These are phyloP conservation scores for Clavulina sp. DNA, from an alignment of 768 basidiomycete species.

Conservation along the genomic window DNA sequence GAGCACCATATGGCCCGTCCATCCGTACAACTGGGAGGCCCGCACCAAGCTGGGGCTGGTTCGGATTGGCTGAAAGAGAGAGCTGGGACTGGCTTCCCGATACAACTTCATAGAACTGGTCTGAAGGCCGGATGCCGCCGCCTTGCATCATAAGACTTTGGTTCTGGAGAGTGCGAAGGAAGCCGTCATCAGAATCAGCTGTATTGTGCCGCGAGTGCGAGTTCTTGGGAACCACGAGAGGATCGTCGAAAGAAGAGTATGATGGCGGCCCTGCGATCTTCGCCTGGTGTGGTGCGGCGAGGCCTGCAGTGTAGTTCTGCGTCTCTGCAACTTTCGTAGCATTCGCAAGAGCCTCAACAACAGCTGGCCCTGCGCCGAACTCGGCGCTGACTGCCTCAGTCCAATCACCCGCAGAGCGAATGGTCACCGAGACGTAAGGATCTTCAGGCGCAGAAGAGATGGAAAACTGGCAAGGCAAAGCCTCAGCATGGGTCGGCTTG, in stretches of 20 bases:
- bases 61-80: conserved; percentile 43
- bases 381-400: conserved; percentile 76
- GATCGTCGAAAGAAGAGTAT: too few relatives aligned
- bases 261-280: too few relatives aligned
- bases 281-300: not conserved
- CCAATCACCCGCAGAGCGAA: conserved; percentile 85
- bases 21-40: conserved; percentile 85
- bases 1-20: conserved; percentile 87
- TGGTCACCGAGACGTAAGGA: conserved; percentile 85
- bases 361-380: conserved; percentile 26
- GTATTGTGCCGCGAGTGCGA: too few relatives aligned
- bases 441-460: conserved; percentile 63
- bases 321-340: not conserved
- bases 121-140: not conserved
- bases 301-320: not conserved
- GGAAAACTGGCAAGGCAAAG: conserved; percentile 4
- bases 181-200: too few relatives aligned
- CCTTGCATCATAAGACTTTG: not conserved
- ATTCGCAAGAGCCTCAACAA: not conserved
- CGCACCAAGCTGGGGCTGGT: conserved; percentile 37
- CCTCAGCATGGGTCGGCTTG: conserved; percentile 7
- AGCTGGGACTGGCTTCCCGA: conserved; percentile 30
- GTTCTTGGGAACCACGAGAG: too few relatives aligned
- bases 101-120: conserved; percentile 7
- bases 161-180: too few relatives aligned